These are phyloP conservation scores for Rhizopus stolonifer DNA, from an alignment of 371 early-diverging fungal genomes.

Conservation along the genomic window DNA sequence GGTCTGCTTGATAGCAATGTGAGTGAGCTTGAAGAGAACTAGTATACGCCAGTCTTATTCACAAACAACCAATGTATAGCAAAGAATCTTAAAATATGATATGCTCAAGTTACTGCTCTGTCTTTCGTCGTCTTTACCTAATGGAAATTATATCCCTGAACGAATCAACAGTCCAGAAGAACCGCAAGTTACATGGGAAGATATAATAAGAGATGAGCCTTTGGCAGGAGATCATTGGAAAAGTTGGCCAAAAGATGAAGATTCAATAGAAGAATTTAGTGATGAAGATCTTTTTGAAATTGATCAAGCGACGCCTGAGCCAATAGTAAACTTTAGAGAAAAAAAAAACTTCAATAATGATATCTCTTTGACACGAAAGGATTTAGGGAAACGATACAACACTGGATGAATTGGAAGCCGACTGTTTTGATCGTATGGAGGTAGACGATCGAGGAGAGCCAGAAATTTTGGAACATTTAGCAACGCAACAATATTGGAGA, in stretches of 20 bases:
- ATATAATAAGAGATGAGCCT: slow-evolving; percentile 29
- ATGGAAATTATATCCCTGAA: slow-evolving; percentile 3
- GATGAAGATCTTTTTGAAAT: slow-evolving; percentile 18
- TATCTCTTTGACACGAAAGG: neutral
- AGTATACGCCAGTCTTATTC: neutral
- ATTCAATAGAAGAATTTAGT: slow-evolving; percentile 9
- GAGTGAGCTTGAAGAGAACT: neutral
- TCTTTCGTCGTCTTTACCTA: slow-evolving; percentile 18
- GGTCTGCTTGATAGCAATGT: slow-evolving; percentile 5
- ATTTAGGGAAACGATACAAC: neutral
- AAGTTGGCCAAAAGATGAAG: slow-evolving; percentile 13
- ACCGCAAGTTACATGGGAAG: slow-evolving; percentile 21
- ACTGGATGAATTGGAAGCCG: neutral
- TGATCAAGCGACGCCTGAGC: slow-evolving; percentile 10
- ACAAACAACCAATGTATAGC: neutral
- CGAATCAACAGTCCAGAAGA: neutral
- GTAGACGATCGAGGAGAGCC: slow-evolving; percentile 19
- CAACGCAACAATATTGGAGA: slow-evolving; percentile 25
- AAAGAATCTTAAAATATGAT: slow-evolving; percentile 21
- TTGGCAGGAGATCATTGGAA: slow-evolving; percentile 40
- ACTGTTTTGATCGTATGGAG: slow-evolving; percentile 9
- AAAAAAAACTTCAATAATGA: too few species aligned
- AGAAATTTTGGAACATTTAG: slow-evolving; percentile 13
- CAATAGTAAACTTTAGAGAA: neutral
- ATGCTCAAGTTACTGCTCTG: slow-evolving; percentile 14